A percentile compares a stretch with the other conserved stretches of the same genome.
Conservation (phyloP, 2,329 filamentous ascomycete genomes). For the Gremmenia infestans region DNA sequence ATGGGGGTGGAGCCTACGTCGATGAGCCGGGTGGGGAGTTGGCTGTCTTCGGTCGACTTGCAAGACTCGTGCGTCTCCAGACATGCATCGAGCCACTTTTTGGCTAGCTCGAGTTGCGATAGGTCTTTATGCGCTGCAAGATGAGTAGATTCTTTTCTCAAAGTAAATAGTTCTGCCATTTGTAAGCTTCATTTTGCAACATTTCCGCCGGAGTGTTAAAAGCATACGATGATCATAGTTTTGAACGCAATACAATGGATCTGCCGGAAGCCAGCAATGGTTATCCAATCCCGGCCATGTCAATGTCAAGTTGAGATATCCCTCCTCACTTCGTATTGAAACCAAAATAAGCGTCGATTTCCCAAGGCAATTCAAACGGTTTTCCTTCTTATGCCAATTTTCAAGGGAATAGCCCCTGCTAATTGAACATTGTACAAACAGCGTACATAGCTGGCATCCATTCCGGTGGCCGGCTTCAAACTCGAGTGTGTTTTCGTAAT, state of each 20-base stretch:
- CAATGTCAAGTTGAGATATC: background rate
- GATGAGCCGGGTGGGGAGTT: slow-evolving; percentile 6
- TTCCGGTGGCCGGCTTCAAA: background rate
- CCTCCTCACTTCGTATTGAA: background rate
- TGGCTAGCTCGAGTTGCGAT: background rate
- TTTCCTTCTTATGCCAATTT: slow-evolving; percentile 1
- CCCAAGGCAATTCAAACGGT: background rate
- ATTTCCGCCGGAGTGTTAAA: background rate
- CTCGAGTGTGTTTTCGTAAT: slow-evolving; percentile 1
- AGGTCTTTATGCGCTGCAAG: background rate
- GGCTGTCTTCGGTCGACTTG: background rate
- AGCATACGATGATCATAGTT: background rate
- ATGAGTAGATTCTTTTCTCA: background rate
- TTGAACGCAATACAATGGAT: background rate
- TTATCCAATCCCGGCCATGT: background rate
- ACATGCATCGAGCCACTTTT: slow-evolving; percentile 3
- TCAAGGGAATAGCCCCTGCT: background rate
- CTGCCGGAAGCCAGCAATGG: background rate
- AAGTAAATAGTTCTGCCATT: background rate
- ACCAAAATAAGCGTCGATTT: background rate
- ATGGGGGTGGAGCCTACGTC: background rate
- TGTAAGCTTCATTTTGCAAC: background rate
- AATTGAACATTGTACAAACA: slow-evolving; percentile 1
- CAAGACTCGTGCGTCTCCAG: slow-evolving; percentile 4
- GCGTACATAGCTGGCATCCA: background rate